Conservation (phyloP, 2,329 filamentous ascomycete genomes). For the Karstenula rhodostoma region DNA sequence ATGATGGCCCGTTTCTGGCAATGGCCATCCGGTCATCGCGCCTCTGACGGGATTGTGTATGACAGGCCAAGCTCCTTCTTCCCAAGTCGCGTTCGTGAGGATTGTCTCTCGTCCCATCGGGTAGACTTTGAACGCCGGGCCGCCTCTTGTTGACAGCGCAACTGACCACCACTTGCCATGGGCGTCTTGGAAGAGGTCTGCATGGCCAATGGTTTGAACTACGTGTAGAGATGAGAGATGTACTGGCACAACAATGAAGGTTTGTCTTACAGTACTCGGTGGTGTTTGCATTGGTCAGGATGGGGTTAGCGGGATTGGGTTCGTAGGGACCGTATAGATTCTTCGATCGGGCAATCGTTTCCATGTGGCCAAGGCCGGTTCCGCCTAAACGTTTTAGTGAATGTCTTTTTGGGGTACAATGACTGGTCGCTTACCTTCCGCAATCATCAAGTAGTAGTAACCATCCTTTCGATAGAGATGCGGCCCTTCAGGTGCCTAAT, state of each 20-base stretch:
- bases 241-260: constrained; percentile 12
- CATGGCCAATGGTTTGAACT: constrained; percentile 40
- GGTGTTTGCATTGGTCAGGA: constrained; percentile 50
- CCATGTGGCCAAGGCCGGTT: constrained; percentile 47
- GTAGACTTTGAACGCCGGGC: constrained; percentile 34
- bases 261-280: constrained; percentile 42
- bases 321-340: constrained; percentile 50
- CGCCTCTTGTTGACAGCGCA: constrained; percentile 35
- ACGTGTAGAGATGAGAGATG: not conserved
- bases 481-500: constrained; percentile 43
- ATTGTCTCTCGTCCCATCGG: constrained; percentile 42
- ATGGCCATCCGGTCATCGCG: constrained; percentile 53
- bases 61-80: constrained; percentile 53
- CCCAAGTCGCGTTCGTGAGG: constrained; percentile 38
- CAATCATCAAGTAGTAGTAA: constrained; percentile 44
- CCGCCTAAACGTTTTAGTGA: constrained; percentile 38
- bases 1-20: constrained; percentile 47
- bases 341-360: constrained; percentile 48
- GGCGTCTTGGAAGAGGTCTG: constrained; percentile 38
- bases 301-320: constrained; percentile 46
- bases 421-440: constrained; percentile 49
- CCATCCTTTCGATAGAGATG: constrained; percentile 49
- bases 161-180: constrained; percentile 38
- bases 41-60: constrained; percentile 54
- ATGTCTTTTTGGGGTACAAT: constrained; percentile 30